Percentiles rank a stretch among this genome's conserved stretches.
These are phyloP conservation scores for Dothiorella sarmentorum DNA, from an alignment of 2,329 filamentous ascomycete genomes.

Conservation along the genomic window DNA sequence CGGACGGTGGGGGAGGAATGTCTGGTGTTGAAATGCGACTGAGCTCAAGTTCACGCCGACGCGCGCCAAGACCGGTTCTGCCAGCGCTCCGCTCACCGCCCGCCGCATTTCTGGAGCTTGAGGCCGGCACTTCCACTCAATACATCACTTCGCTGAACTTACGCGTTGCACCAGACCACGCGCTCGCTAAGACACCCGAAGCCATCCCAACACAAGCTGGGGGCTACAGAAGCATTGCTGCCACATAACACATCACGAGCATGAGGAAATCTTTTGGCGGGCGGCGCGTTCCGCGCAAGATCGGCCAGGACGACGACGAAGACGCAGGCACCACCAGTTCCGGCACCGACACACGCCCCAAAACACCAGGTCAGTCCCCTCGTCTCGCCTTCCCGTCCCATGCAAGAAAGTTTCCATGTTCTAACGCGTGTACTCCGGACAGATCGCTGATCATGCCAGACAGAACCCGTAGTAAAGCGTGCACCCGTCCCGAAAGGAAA, in stretches of 20 bases:
- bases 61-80: constrained; percentile 10
- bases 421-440: constrained; percentile 20
- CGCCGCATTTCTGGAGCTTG: constrained; percentile 2
- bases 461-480: constrained; percentile 53
- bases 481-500: constrained; percentile 51
- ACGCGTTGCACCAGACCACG: not conserved
- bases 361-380: constrained; percentile 41
- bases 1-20: not conserved
- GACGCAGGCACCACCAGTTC: constrained; percentile 29
- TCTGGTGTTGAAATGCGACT: constrained; percentile 1
- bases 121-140: not conserved
- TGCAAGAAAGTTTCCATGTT: not conserved
- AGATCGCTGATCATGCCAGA: constrained; percentile 42
- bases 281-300: constrained; percentile 70
- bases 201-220: not conserved
- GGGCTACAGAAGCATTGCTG: not conserved
- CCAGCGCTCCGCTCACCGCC: not conserved
- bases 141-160: not conserved
- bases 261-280: constrained; percentile 58
- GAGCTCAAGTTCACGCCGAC: constrained; percentile 16
- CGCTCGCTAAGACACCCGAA: not conserved
- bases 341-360: constrained; percentile 30
- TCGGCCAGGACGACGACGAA: constrained; percentile 62
- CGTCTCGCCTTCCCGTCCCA: not conserved
- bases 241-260: not conserved